Evolutionary conservation across 2,329 filamentous ascomycete genomes (phyloP).

Genomic region (Cercospora zeae-maydis): DNA sequence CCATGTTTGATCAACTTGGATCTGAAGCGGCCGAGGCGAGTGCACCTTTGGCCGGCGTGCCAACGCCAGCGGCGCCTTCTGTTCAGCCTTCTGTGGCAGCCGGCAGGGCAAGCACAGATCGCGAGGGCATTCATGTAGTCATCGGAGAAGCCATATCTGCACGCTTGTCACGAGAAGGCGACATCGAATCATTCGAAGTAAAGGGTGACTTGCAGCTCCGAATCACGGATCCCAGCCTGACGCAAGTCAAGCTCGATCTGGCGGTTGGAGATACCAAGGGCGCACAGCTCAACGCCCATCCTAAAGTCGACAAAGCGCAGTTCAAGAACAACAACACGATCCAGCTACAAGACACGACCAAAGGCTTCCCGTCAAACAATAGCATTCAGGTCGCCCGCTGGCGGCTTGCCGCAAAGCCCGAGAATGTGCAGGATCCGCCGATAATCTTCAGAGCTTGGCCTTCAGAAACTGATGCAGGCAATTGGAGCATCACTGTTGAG

Average conservation of each 20-base stretch:
- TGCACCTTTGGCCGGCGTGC: slow-evolving; percentile 59
- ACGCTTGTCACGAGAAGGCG: slow-evolving; percentile 81
- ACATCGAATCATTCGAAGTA: slow-evolving; percentile 79
- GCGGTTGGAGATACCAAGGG: slow-evolving; percentile 72
- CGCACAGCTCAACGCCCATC: slow-evolving; percentile 90
- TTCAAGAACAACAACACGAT: slow-evolving; percentile 82
- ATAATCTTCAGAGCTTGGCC: slow-evolving; percentile 98
- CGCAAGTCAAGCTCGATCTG: slow-evolving; percentile 85
- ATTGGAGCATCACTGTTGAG: slow-evolving; percentile 87
- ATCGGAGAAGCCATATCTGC: slow-evolving; percentile 88
- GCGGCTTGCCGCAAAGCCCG: slow-evolving; percentile 77
- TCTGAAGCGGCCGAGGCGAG: slow-evolving; percentile 79
- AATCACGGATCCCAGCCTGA: slow-evolving; percentile 82
- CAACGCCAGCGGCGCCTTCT: slow-evolving; percentile 49
- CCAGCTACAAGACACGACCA: slow-evolving; percentile 81
- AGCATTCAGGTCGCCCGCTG: slow-evolving; percentile 89
- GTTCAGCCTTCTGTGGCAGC: slow-evolving; percentile 51
- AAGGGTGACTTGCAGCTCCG: slow-evolving; percentile 90
- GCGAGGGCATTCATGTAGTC: slow-evolving; percentile 82
- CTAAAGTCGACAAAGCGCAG: slow-evolving; percentile 85
- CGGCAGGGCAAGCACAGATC: slow-evolving; percentile 64
- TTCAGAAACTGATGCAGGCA: slow-evolving; percentile 76
- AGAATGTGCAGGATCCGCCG: slow-evolving; percentile 76
- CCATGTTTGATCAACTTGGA: slow-evolving; percentile 94
- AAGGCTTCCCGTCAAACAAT: slow-evolving; percentile 93